Percentiles rank a stretch among this genome's conserved stretches.
Conservation (phyloP, 179 eudicot species). For the Actinidia arguta region DNA sequence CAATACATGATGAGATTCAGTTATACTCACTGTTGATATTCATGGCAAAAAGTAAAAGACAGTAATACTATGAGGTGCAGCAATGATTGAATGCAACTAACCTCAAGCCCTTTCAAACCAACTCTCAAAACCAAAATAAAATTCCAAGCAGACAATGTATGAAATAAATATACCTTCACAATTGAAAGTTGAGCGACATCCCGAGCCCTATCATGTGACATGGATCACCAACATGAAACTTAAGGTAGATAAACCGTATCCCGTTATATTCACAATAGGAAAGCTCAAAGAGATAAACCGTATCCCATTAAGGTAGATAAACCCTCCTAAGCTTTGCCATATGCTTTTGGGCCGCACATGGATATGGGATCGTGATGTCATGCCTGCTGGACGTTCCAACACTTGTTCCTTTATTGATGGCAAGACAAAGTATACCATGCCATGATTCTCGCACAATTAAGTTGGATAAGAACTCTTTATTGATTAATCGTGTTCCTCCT, state of each 20-base stretch:
- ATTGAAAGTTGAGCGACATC: not conserved
- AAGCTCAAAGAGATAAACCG: too few species aligned
- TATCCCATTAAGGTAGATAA: too few species aligned
- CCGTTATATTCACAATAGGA: too few species aligned
- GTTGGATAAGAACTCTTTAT: not conserved
- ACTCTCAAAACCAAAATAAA: constrained; percentile 2
- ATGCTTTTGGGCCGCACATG: not conserved
- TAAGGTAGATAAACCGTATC: not conserved
- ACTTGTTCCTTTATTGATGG: not conserved
- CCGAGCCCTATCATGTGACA: not conserved
- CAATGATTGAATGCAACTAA: not conserved
- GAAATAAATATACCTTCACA: too few species aligned
- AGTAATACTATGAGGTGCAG: not conserved
- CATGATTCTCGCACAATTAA: not conserved
- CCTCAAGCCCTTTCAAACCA: not conserved
- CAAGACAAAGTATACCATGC: not conserved
- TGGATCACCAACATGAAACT: not conserved
- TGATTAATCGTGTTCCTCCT: not conserved
- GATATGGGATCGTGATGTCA: not conserved
- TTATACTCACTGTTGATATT: not conserved
- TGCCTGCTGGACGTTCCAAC: not conserved
- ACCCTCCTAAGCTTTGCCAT: not conserved
- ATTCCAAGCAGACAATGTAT: too few species aligned
- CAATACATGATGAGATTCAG: not conserved
- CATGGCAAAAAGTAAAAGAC: not conserved